Evolutionary conservation across 176 grass and related monocot species (phyloP), one percentile per base, ranked within the genome.

Genomic region (Musa troglodytarum): DNA sequence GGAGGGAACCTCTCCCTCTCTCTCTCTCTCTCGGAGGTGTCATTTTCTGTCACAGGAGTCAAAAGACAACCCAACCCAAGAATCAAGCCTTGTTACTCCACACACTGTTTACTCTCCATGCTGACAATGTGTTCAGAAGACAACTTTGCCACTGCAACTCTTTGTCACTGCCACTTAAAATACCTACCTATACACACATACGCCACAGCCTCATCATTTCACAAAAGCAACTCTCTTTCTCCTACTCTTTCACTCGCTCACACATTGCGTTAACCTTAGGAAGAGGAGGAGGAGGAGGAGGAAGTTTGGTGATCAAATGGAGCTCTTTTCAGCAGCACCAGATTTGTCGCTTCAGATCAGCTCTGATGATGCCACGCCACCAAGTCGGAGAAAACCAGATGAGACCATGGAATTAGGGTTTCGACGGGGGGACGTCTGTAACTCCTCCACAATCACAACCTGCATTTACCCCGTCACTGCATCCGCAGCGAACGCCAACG

Each of bases 311-410:
- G 17, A 52, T 52, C 53, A 52, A 69, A 96, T 96, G 92, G 89
- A 96, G 89, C 81, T 92, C 67, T 96, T 92, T 71, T 89, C 34
- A 43, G 34, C 34, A 43, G 34, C 89, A n/a, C 89, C 92, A 22
- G 92, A 96, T 70, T 78, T 96, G 51, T 90, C 90, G 76, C 82
- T 96, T 54, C 89, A 96, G 81, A 89, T 96, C 71, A 92, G 80
- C 19, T 81, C 88, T 49, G 84, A 83, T 19, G 71, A 82, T 13
- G 78, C 77, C 77, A 92, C 78, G 56, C 69, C 85, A 79, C 53
- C 66, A 69, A 49, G 34, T 6, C 28, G 71, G 71, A 55, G 71
- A 22, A 73, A 26, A 23, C 19, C 23, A 29, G 15, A 68, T 54
- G 76, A 78, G 1, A 22, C 10, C 63, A 21, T 52, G 43, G 87